Evolutionary conservation across 495 filamentous ascomycete genomes (phyloP).

Genomic region (Aspergillus wentii): DNA sequence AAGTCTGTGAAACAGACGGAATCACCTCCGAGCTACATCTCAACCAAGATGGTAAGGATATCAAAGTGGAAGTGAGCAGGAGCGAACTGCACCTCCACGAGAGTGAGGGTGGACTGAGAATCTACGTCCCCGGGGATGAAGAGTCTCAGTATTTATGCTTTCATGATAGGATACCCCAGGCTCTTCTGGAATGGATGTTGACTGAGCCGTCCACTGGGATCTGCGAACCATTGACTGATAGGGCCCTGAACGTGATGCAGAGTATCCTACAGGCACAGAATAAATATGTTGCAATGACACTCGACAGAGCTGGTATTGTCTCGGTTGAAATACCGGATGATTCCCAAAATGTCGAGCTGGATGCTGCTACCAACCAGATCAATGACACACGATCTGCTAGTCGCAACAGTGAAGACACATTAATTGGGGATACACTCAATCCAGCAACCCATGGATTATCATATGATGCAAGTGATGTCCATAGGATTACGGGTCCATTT

Average conservation of each 20-base stretch:
- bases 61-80: constrained; percentile 10
- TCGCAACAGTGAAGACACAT: too few species aligned
- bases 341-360: too few species aligned
- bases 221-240: constrained; percentile 6
- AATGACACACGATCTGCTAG: background rate
- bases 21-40: constrained; percentile 23
- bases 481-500: too few species aligned
- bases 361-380: too few species aligned
- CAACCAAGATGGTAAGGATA: constrained; percentile 16
- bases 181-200: constrained; percentile 30
- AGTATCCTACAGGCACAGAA: constrained; percentile 11
- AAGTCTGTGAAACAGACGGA: constrained; percentile 21
- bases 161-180: constrained; percentile 19
- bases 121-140: constrained; percentile 34
- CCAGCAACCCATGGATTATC: too few species aligned
- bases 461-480: too few species aligned
- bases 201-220: constrained; percentile 18
- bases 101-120: constrained; percentile 11
- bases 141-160: constrained; percentile 28
- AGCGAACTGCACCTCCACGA: constrained; percentile 28
- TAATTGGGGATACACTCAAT: too few species aligned
- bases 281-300: constrained; percentile 2
- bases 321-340: constrained; percentile 10
- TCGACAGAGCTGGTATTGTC: constrained; percentile 9
- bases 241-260: constrained; percentile 9